Evolutionary conservation across 108 stramenopile genomes (phyloP).

Genomic region (Fistulifera pelliculosa): DNA sequence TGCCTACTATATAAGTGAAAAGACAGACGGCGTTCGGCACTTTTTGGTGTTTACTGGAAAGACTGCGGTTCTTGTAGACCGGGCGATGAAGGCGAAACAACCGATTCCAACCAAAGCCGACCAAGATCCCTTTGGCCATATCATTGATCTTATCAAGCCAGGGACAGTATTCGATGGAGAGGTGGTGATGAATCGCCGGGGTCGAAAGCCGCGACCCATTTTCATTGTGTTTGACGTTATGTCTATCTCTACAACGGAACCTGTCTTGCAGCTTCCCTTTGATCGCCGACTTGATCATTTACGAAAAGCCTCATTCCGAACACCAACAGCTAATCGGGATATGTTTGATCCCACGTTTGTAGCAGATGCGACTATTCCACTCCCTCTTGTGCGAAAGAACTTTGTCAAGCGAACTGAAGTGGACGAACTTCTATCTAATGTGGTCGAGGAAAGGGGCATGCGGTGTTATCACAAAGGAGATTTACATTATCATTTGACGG

Average conservation of each 20-base stretch:
- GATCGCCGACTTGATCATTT: slow-evolving; percentile 70
- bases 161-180: slow-evolving; percentile 95
- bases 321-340: slow-evolving; percentile 36
- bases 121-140: slow-evolving; percentile 37
- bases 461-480: slow-evolving; percentile 64
- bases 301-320: slow-evolving; percentile 58
- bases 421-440: slow-evolving; percentile 51
- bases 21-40: slow-evolving; percentile 95
- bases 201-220: slow-evolving; percentile 52
- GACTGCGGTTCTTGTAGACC: slow-evolving; percentile 82
- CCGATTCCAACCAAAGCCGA: slow-evolving; percentile 37
- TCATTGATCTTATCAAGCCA: slow-evolving; percentile 47
- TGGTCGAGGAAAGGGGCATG: slow-evolving; percentile 71
- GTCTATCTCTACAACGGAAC: slow-evolving; percentile 47
- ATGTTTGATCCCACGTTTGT: slow-evolving; percentile 57
- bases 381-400: slow-evolving; percentile 84
- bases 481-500: slow-evolving; percentile 85
- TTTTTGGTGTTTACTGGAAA: slow-evolving; percentile 85
- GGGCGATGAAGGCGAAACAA: slow-evolving; percentile 81
- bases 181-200: slow-evolving; percentile 84
- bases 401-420: slow-evolving; percentile 75
- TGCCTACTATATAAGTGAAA: slow-evolving; percentile 90
- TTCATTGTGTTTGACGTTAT: slow-evolving; percentile 95
- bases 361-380: slow-evolving; percentile 35
- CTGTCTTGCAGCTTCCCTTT: slow-evolving; percentile 78